Conservation (phyloP, 106 monocot species). For the Allium cepa region DNA sequence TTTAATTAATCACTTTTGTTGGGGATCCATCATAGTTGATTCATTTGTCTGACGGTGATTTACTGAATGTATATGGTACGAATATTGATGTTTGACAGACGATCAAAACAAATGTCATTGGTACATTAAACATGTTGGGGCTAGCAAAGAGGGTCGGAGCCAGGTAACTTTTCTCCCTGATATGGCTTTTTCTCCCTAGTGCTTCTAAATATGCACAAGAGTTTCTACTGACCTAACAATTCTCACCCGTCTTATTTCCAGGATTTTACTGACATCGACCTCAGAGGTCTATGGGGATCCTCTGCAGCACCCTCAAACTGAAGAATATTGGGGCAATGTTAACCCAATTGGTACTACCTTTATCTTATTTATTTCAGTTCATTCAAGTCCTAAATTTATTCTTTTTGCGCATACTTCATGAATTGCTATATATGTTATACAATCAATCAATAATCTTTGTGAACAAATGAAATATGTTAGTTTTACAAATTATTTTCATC, state of each 20-base stretch:
- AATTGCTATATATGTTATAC: no score
- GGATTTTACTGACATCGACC: slow-evolving; percentile 93
- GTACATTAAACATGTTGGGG: slow-evolving; percentile 94
- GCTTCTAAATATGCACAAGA: no score
- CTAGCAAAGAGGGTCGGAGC: slow-evolving; percentile 98
- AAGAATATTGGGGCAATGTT: slow-evolving; percentile 98
- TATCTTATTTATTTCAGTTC: no score
- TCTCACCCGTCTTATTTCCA: slow-evolving; percentile 8
- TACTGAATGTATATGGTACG: neutral
- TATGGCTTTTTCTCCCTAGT: no score
- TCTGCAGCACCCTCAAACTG: slow-evolving; percentile 91
- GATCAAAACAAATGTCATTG: slow-evolving; percentile 98
- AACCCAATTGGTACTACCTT: slow-evolving; percentile 76
- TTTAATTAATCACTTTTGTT: no score
- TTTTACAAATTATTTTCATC: neutral
- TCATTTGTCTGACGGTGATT: no score
- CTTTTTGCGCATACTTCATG: no score
- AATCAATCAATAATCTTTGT: no score
- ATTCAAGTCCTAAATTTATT: no score
- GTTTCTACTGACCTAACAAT: neutral
- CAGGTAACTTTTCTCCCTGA: slow-evolving; percentile 29
- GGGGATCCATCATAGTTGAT: no score
- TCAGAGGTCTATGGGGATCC: slow-evolving; percentile 99
- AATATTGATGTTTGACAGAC: slow-evolving; percentile 45
- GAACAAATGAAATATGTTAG: no score